phyloP scores from a whole-genome alignment of 2,329 filamentous ascomycete genomes.

The Diaporthe ilicicola region DNA sequence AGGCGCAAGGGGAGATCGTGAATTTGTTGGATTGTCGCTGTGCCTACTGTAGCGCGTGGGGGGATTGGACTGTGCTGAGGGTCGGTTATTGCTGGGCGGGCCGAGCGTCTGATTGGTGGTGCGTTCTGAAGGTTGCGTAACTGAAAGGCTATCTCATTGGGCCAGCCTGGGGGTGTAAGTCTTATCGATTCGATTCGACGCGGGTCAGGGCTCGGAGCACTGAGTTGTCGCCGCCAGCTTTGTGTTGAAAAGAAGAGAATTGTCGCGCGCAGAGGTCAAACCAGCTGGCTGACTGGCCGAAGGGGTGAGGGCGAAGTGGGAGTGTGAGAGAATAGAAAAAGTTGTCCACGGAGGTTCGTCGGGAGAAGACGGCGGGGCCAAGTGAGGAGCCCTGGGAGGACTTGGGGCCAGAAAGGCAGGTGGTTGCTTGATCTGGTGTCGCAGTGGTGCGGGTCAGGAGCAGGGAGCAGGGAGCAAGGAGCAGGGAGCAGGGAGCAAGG shows the following conservation, averaged over 20 bases:
- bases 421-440: slow-evolving; percentile 1
- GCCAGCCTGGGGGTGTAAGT: slow-evolving; percentile 5
- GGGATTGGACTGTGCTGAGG: slow-evolving; percentile 9
- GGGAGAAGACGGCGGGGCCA: slow-evolving; percentile 29
- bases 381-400: neutral
- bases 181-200: slow-evolving; percentile 28
- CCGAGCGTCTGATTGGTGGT: slow-evolving; percentile 30
- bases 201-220: neutral
- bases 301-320: neutral
- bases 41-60: neutral
- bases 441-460: slow-evolving; percentile 7
- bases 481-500: too few relatives aligned
- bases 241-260: neutral
- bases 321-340: neutral
- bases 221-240: slow-evolving; percentile 4
- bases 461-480: neutral
- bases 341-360: neutral
- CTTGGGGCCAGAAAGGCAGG: slow-evolving; percentile 7
- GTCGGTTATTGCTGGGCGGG: slow-evolving; percentile 24
- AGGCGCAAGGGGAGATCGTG: neutral
- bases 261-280: neutral
- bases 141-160: slow-evolving; percentile 28
- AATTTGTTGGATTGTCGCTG: neutral
- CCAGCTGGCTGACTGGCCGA: neutral
- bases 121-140: slow-evolving; percentile 23